Conservation (phyloP, 1,139 yeast species). For the Scheffersomyces stambukii region DNA sequence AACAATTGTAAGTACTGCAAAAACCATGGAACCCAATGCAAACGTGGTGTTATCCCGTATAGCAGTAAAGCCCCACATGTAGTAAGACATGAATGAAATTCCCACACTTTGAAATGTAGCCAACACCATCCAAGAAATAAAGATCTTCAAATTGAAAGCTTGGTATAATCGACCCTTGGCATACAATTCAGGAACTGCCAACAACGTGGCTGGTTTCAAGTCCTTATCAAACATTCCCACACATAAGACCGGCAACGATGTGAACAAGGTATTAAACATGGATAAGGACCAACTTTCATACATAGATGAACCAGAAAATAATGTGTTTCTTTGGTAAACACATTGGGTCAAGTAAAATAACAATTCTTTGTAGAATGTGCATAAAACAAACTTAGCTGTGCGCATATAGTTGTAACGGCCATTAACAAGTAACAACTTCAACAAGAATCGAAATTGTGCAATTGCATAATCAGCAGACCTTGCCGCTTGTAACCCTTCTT, state of each 20-base stretch:
- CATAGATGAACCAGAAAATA: conserved; percentile 89
- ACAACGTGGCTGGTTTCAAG: conserved; percentile 76
- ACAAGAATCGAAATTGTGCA: conserved; percentile 84
- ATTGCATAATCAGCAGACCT: conserved; percentile 92
- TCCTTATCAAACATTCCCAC: conserved; percentile 96
- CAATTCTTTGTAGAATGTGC: conserved; percentile 93
- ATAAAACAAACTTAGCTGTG: conserved; percentile 84
- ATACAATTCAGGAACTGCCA: conserved; percentile 91
- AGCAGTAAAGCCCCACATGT: conserved; percentile 66
- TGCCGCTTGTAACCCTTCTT: conserved; percentile 96
- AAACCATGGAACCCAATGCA: conserved; percentile 76
- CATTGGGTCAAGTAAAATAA: conserved; percentile 86
- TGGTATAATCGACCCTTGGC: conserved; percentile 69
- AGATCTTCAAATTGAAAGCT: conserved; percentile 68
- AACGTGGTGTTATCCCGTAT: conserved; percentile 69
- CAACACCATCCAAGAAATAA: conserved; percentile 72
- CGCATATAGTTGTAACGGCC: conserved; percentile 94
- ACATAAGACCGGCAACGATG: conserved; percentile 86
- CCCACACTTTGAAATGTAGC: conserved; percentile 75
- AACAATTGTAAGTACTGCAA: conserved; percentile 64
- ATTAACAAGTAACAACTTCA: conserved; percentile 83
- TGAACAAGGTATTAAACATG: conserved; percentile 93
- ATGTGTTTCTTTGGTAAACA: conserved; percentile 77
- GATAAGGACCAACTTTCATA: conserved; percentile 96
- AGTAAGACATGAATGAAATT: conserved; percentile 62